Evolutionary conservation across 1,284 basidiomycete genomes (phyloP), one percentile per base, ranked within the genome.

Genomic region (Boletus smithii): DNA sequence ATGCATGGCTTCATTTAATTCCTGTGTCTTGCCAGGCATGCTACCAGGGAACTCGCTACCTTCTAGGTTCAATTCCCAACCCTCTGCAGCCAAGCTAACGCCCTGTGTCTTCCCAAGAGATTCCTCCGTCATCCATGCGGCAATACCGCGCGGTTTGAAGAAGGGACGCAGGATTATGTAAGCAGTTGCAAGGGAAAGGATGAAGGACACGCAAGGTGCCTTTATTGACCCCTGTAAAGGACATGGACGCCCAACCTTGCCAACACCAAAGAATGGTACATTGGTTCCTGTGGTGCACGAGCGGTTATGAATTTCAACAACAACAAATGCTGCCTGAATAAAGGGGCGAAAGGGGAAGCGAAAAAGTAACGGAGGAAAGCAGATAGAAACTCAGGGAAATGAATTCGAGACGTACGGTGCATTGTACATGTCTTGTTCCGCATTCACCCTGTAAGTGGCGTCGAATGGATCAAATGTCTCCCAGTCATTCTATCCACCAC

Each of bases 241-340:
- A 83, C 46, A 91, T 69, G 7, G 79, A 77, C 0, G 80, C 81
- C 88, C 86, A 83, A 4, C 85, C 85, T 62, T 91, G 87, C 75
- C 84, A 84, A 0, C 85, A 81, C n/a, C 88, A 76, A 67, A 89
- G 85, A 23, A 89, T 79, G 1, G 83, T 79, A 57, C 88, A 90
- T 60, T 85, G 76, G 44, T 76, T 80, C 17, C 77, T 79, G 29
- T 8, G n/a, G 37, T 18, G 8, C 37, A 23, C 17, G 20, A 37
- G 16, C 26, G 36, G 13, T 31, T 20, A 6, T 43, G n/a, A 14
- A 31, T 32, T 18, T 8, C 35, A 9, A 10, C 20, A 6, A 24
- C 5, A 4, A 18, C 14, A 27, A 5, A 20, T 5, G 8, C 13
- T n/a, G 7, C 5, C 5, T 5, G 24, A 17, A 30, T 5, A 38